Conservation (phyloP, 2,329 filamentous ascomycete species). For the Claviceps sp. region DNA sequence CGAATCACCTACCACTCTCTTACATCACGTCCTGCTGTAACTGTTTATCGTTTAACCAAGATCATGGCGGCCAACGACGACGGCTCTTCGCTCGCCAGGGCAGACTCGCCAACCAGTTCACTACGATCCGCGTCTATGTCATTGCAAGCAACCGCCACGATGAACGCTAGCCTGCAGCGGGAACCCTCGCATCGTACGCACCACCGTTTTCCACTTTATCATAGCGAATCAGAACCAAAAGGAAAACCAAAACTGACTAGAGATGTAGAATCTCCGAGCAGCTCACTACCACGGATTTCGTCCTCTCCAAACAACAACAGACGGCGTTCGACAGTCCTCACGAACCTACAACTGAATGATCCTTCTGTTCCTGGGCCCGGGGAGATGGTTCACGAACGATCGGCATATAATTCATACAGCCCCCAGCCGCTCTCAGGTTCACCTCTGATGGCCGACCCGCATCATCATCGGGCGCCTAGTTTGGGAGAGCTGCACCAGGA, state of each 20-base stretch:
- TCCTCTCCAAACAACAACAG: slow-evolving; percentile 37
- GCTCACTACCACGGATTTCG: slow-evolving; percentile 32
- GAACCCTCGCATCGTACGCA: slow-evolving; percentile 43
- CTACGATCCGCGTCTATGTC: slow-evolving; percentile 55
- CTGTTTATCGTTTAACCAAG: neutral
- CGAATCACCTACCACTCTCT: neutral
- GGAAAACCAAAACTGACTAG: slow-evolving; percentile 4
- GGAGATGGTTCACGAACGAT: slow-evolving; percentile 45
- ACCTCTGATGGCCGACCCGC: slow-evolving; percentile 37
- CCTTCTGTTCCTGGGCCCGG: slow-evolving; percentile 53
- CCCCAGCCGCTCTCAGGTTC: slow-evolving; percentile 35
- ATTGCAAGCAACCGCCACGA: slow-evolving; percentile 60
- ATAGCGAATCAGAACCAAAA: no score
- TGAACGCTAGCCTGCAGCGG: slow-evolving; percentile 63
- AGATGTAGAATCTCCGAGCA: slow-evolving; percentile 34
- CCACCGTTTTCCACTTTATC: neutral
- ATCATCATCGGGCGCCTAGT: slow-evolving; percentile 55
- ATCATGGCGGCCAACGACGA: slow-evolving; percentile 18
- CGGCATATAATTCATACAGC: slow-evolving; percentile 20
- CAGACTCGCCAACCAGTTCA: slow-evolving; percentile 44
- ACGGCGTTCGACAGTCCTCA: slow-evolving; percentile 54
- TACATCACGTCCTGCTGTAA: neutral
- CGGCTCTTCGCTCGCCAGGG: slow-evolving; percentile 12
- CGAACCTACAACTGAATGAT: slow-evolving; percentile 64
- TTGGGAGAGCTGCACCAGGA: slow-evolving; percentile 68